These are phyloP conservation scores for Nepenthes gracilis DNA, from an alignment of 148 eudicot species.

Conservation along the genomic window DNA sequence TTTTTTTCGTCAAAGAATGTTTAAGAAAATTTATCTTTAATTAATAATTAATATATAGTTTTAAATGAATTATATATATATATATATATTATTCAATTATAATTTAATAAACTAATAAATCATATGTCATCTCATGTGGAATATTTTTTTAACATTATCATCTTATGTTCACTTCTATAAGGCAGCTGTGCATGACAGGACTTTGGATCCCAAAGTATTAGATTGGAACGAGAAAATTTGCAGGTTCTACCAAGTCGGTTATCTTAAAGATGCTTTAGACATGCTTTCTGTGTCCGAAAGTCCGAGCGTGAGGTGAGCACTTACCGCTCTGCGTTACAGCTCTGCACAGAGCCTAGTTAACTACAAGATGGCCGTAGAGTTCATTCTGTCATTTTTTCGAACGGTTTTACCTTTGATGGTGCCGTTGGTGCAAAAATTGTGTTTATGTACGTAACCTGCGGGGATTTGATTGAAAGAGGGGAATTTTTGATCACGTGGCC, in stretches of 20 bases:
- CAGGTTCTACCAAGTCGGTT: slow-evolving; percentile 36
- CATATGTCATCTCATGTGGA: too few species aligned
- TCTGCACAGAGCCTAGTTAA: slow-evolving; percentile 43
- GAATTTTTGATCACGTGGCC: slow-evolving; percentile 35
- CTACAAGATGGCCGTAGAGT: slow-evolving; percentile 33
- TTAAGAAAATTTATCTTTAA: too few species aligned
- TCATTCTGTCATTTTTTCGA: slow-evolving; percentile 38
- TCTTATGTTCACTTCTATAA: too few species aligned
- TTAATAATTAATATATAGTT: too few species aligned
- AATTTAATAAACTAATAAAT: too few species aligned
- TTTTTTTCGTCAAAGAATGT: too few species aligned
- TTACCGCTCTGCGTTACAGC: slow-evolving; percentile 44
- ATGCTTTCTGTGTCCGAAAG: slow-evolving; percentile 17
- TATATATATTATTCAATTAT: too few species aligned
- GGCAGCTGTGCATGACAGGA: slow-evolving; percentile 4
- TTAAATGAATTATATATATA: too few species aligned
- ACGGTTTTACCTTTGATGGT: slow-evolving; percentile 23
- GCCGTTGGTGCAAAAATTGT: slow-evolving; percentile 53
- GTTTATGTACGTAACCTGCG: slow-evolving; percentile 68
- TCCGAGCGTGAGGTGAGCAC: slow-evolving; percentile 31
- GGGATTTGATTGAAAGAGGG: slow-evolving; percentile 50
- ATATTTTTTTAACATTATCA: too few species aligned
- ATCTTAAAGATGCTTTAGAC: slow-evolving; percentile 39
- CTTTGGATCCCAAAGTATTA: slow-evolving; percentile 2
- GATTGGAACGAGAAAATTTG: slow-evolving; percentile 28